Conservation (phyloP, 306 rosid species). For the Ziziphus jujuba region DNA sequence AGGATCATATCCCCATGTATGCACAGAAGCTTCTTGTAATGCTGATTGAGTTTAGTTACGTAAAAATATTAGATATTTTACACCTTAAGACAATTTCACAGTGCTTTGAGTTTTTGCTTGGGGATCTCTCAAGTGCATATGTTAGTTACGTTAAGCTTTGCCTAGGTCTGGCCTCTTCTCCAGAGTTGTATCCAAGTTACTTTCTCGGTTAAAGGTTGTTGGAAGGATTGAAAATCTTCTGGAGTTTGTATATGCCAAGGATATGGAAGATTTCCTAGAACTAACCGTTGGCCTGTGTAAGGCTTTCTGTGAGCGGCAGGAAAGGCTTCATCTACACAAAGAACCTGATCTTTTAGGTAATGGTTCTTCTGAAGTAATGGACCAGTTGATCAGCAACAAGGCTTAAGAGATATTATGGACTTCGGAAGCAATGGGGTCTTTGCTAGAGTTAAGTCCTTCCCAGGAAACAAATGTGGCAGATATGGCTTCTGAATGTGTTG, state of each 20-base stretch:
- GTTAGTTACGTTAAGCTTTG: conserved; percentile 82
- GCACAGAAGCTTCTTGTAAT: conserved; percentile 98
- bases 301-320: conserved; percentile 69
- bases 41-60: conserved; percentile 70
- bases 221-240: conserved; percentile 84
- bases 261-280: conserved; percentile 91
- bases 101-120: conserved; percentile 92
- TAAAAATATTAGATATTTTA: conserved; percentile 81
- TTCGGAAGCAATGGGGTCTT: conserved; percentile 76
- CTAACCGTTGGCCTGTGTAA: conserved; percentile 86
- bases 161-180: conserved; percentile 86
- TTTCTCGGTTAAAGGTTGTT: conserved; percentile 79
- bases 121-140: conserved; percentile 89
- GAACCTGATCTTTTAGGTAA: conserved; percentile 71
- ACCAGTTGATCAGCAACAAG: conserved; percentile 63
- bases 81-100: too few relatives aligned
- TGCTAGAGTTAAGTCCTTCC: conserved; percentile 68
- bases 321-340: conserved; percentile 51
- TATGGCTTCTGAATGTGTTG: conserved; percentile 78
- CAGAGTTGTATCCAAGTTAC: conserved; percentile 90
- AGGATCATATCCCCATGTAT: conserved; percentile 91
- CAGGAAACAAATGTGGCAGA: conserved; percentile 55
- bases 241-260: conserved; percentile 80
- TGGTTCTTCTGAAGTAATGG: conserved; percentile 44
- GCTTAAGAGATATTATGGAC: conserved; percentile 80